Conservation (phyloP, 768 basidiomycete genomes). For the Galerina sulciceps region DNA sequence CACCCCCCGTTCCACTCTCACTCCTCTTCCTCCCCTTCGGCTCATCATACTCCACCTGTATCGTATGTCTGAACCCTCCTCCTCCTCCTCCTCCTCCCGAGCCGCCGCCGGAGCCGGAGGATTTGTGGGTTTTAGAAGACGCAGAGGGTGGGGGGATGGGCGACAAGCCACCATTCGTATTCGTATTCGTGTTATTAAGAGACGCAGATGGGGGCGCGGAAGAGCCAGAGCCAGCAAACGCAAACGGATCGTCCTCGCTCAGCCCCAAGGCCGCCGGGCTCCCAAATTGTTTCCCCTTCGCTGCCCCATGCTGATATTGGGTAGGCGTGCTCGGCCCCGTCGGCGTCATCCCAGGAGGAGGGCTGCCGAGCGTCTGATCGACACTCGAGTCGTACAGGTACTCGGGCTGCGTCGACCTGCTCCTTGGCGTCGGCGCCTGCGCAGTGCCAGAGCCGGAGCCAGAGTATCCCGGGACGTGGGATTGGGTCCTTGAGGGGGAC, state of each 20-base stretch:
- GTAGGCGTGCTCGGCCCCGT: constrained; percentile 29
- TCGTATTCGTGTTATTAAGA: neutral
- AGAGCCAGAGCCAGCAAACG: constrained; percentile 30
- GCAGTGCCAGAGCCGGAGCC: too few species aligned
- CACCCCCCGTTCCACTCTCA: constrained; percentile 23
- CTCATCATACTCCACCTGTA: constrained; percentile 92
- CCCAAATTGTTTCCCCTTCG: constrained; percentile 28
- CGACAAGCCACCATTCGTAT: neutral
- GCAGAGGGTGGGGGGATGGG: constrained; percentile 20
- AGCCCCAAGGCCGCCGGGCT: constrained; percentile 41
- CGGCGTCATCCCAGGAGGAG: constrained; percentile 29
- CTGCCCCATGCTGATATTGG: neutral
- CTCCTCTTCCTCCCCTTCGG: constrained; percentile 37
- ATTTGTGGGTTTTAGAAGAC: constrained; percentile 48
- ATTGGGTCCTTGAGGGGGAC: too few species aligned
- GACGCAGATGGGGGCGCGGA: neutral
- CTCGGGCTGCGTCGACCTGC: constrained; percentile 69
- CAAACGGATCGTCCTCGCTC: constrained; percentile 79
- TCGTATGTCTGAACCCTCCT: constrained; percentile 78
- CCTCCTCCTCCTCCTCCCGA: constrained; percentile 30
- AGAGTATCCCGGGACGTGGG: too few species aligned
- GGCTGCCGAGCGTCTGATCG: constrained; percentile 54
- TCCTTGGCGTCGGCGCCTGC: constrained; percentile 43
- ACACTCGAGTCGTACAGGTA: constrained; percentile 75
- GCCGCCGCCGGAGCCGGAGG: constrained; percentile 31